Conservation (phyloP, 139 green algal species). For the Monoraphidium neglectum region DNA sequence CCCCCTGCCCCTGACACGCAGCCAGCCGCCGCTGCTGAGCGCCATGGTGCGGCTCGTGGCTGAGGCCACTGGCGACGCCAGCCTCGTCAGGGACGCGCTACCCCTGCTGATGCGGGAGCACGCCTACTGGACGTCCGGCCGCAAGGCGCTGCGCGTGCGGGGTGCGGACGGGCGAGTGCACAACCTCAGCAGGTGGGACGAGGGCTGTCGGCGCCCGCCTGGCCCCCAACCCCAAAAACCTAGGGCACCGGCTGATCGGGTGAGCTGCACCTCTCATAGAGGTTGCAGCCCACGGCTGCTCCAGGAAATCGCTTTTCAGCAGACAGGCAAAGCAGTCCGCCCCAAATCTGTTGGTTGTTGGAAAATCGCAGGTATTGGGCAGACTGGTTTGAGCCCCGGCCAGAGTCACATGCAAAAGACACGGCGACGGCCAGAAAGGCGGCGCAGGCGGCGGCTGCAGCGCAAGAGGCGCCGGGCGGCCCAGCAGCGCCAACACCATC, state of each 20-base stretch:
- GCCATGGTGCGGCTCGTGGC: constrained; percentile 47
- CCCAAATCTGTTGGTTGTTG: too few species aligned
- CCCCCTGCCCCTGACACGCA: constrained; percentile 47
- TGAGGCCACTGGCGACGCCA: not conserved
- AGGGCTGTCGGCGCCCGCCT: not conserved
- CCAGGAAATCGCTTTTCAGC: too few species aligned
- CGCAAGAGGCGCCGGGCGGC: not conserved
- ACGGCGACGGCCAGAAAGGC: not conserved
- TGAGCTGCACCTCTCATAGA: too few species aligned
- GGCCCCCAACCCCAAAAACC: too few species aligned
- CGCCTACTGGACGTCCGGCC: constrained; percentile 69
- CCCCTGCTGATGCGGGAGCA: constrained; percentile 75
- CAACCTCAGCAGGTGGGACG: constrained; percentile 18
- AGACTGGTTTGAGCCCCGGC: constrained; percentile 67
- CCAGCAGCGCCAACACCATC: too few species aligned
- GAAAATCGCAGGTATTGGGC: constrained; percentile 90
- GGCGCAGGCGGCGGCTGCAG: not conserved
- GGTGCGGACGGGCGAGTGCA: not conserved
- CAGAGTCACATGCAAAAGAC: constrained; percentile 76
- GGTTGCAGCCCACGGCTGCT: too few species aligned
- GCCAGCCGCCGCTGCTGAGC: constrained; percentile 89
- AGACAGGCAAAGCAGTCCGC: too few species aligned
- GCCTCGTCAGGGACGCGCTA: constrained; percentile 47
- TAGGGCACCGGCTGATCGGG: too few species aligned
- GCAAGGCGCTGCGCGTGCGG: constrained; percentile 46